Evolutionary conservation across 2,329 filamentous ascomycete species (phyloP).

Genomic region (Colletotrichum orbiculare): DNA sequence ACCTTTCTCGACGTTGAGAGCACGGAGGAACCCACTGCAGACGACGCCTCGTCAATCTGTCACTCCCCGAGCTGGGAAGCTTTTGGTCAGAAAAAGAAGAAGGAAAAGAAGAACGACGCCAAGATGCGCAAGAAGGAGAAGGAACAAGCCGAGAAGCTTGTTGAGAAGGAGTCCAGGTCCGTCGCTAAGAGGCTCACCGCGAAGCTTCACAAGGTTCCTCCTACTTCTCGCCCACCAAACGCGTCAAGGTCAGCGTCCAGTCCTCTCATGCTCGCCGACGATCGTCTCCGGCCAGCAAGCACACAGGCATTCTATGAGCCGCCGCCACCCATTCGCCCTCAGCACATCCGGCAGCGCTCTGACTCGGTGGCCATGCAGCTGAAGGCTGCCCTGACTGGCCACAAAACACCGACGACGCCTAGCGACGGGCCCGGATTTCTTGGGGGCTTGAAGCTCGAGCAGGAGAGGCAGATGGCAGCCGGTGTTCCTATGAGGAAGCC

Average conservation of each 20-base stretch:
- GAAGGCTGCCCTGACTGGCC: constrained; percentile 33
- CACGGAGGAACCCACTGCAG: constrained; percentile 49
- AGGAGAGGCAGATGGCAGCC: constrained; percentile 47
- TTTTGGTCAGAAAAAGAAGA: constrained; percentile 63
- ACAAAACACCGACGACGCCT: constrained; percentile 27
- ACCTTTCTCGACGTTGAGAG: constrained; percentile 50
- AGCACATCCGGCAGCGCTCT: constrained; percentile 30
- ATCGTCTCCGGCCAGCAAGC: constrained; percentile 24
- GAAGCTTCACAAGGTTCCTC: constrained; percentile 52
- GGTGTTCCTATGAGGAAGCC: constrained; percentile 18
- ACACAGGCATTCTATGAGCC: constrained; percentile 25
- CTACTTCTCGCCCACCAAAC: constrained; percentile 34
- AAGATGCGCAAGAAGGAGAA: constrained; percentile 56
- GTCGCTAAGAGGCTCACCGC: constrained; percentile 48
- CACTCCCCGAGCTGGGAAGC: constrained; percentile 73
- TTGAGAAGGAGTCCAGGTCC: constrained; percentile 50
- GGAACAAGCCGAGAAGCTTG: constrained; percentile 46
- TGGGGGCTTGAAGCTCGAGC: constrained; percentile 54
- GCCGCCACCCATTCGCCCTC: constrained; percentile 17
- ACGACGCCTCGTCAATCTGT: constrained; percentile 63
- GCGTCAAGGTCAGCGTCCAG: constrained; percentile 31
- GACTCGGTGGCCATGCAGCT: constrained; percentile 37
- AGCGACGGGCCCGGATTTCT: constrained; percentile 50
- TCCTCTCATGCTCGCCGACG: constrained; percentile 23
- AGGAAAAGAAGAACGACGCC: constrained; percentile 60